Conservation (phyloP, 345 rosid genomes). For the Lepidium sativum region DNA sequence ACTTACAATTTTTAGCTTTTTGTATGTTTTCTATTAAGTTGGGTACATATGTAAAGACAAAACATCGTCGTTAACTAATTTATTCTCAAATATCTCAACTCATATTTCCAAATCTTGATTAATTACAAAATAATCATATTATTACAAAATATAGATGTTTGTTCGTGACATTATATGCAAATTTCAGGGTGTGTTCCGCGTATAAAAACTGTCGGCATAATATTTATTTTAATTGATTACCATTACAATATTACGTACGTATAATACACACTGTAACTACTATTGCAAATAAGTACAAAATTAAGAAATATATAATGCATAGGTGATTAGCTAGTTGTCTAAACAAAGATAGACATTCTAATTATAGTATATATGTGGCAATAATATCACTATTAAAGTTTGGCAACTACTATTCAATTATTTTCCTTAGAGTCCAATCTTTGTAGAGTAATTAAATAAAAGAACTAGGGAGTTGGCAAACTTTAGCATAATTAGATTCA, state of each 20-base stretch:
- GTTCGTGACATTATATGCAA: background rate
- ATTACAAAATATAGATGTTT: background rate
- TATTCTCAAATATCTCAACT: background rate
- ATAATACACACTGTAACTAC: constrained; percentile 17
- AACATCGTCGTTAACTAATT: background rate
- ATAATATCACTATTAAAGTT: constrained; percentile 5
- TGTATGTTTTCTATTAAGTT: background rate
- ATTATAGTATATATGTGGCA: constrained; percentile 4
- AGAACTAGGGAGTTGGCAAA: too few species aligned
- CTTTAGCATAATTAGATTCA: too few species aligned
- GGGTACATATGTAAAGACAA: constrained; percentile 10
- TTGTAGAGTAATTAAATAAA: too few species aligned
- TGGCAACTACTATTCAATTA: background rate
- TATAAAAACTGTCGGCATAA: constrained; percentile 19
- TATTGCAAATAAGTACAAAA: constrained; percentile 13
- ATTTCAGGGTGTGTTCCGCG: background rate
- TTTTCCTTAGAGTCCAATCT: background rate
- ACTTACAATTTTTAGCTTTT: background rate
- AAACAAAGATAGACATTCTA: constrained; percentile 7
- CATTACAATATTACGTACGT: background rate
- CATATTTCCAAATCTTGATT: background rate
- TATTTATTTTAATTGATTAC: background rate
- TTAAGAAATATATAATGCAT: constrained; percentile 5
- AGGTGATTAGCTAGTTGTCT: constrained; percentile 18
- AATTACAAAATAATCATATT: background rate